phyloP scores from a whole-genome alignment of 306 rosid species.

The Alnus rubra region DNA sequence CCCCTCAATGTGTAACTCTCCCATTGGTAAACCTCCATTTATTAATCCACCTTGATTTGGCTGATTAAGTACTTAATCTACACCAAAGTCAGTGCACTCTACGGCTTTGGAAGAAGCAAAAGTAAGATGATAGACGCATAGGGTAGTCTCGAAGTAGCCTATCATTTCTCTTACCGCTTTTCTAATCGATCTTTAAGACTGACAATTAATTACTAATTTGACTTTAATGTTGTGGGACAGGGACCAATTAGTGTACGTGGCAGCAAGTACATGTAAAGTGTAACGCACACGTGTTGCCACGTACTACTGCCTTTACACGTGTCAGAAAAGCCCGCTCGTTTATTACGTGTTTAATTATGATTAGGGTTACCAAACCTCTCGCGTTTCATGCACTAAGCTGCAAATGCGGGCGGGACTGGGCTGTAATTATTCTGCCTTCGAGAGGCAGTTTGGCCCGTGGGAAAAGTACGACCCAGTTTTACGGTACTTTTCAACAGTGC shows the following conservation, averaged over 20 bases:
- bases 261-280: not conserved
- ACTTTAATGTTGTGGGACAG: slow-evolving; percentile 4
- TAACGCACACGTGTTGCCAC: slow-evolving; percentile 30
- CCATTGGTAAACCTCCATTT: not conserved
- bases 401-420: not conserved
- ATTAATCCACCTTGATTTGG: slow-evolving; percentile 1
- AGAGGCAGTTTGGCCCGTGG: slow-evolving; percentile 30
- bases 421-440: slow-evolving; percentile 4
- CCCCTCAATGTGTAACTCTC: not conserved
- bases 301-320: slow-evolving; percentile 29
- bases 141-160: not conserved
- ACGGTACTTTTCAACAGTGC: slow-evolving; percentile 19
- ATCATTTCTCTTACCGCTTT: not conserved
- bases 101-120: slow-evolving; percentile 6
- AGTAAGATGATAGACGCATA: not conserved
- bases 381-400: slow-evolving; percentile 19
- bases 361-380: slow-evolving; percentile 17
- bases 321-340: slow-evolving; percentile 11
- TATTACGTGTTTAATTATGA: slow-evolving; percentile 43
- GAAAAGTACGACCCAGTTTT: slow-evolving; percentile 7
- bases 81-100: slow-evolving; percentile 44
- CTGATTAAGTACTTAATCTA: not conserved
- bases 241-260: slow-evolving; percentile 11
- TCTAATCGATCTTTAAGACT: not conserved
- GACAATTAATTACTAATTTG: slow-evolving; percentile 21